Base-by-base conservation (phyloP, 2,329 filamentous ascomycete genomes). In the Scleromitrula shiraiana region DNA sequence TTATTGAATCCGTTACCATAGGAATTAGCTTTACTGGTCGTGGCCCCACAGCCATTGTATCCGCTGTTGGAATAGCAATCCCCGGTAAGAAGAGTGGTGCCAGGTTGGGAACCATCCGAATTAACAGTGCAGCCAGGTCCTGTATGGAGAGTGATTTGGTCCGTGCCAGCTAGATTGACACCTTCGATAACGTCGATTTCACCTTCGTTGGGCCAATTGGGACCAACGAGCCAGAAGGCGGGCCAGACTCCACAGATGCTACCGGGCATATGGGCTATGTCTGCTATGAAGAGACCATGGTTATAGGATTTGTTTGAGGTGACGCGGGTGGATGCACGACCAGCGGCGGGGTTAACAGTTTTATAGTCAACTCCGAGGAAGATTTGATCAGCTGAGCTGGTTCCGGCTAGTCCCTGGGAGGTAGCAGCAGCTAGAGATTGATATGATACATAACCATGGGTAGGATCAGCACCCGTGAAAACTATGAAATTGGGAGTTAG, bases 131-230 rank as follows among this genome's bases (percentile, higher is more conserved):
- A 89, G 41, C 77, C 77, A 3, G 70, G 56, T 9, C 66, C 65
- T 1, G 85, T 87, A 70, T 88, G 82, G 14, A 93, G 72, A 27
- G 84, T 82, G 66, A 88, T 72, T 38, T 72, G 66, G 64, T 85
- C 78, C 50, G 71, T 67, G 2, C 68, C 62, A 52, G 80, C 74
- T 19, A 71, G 68, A 68, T 88, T 86, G 50, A 88, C 82, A 30
- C 84, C 85, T 68, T 90, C 86, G 57, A 90, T 78, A 59, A 90
- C 84, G 64, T 91, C 86, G 58, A 91, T 85, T 67, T 90, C 86
- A 39, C 85, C 85, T 7, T 71, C 70, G 35, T 63, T 64, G 2
- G 86, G 86, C 86, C 86, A 90, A 60, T 51, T 49, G n/a, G 73
- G 70, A 14, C 84, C 85, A 27, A 87, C 63, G 2, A 55, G 56